phyloP scores from a whole-genome alignment of 768 basidiomycete species.

The Xanthoconium stramineum region DNA sequence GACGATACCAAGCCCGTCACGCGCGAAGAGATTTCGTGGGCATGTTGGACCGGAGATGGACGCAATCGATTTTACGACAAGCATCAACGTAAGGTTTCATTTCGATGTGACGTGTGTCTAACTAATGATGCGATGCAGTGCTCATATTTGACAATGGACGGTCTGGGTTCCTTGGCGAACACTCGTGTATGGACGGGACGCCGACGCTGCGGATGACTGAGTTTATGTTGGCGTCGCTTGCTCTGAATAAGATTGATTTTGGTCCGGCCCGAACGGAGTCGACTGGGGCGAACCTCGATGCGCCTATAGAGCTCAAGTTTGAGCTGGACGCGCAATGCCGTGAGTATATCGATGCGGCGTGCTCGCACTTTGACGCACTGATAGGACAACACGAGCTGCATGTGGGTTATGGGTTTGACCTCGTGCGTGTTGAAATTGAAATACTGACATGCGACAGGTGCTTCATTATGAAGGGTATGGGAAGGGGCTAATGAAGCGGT shows the following conservation, averaged over 20 bases:
- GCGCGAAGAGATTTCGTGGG: constrained; percentile 78
- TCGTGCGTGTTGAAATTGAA: not conserved
- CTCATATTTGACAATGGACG: constrained; percentile 94
- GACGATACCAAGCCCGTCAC: constrained; percentile 82
- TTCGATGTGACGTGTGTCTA: not conserved
- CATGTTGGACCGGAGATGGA: constrained; percentile 86
- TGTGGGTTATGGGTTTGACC: constrained; percentile 36
- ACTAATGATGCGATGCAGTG: constrained; percentile 43
- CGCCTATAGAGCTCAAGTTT: constrained; percentile 70
- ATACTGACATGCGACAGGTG: constrained; percentile 42
- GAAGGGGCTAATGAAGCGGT: constrained; percentile 78
- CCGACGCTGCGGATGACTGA: constrained; percentile 95
- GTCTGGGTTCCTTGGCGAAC: constrained; percentile 88
- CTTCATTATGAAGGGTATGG: constrained; percentile 88
- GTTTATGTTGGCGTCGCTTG: constrained; percentile 78
- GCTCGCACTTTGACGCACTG: constrained; percentile 68
- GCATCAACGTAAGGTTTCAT: constrained; percentile 67
- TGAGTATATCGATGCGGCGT: constrained; percentile 54
- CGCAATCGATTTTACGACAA: constrained; percentile 95
- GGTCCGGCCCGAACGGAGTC: constrained; percentile 45
- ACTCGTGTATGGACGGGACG: constrained; percentile 91
- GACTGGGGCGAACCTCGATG: constrained; percentile 41
- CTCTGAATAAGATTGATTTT: constrained; percentile 70
- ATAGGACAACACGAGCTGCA: constrained; percentile 78
- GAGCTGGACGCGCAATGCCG: constrained; percentile 54